phyloP scores from a whole-genome alignment of 2,329 filamentous ascomycete genomes.

The Ophiostoma sp. region DNA sequence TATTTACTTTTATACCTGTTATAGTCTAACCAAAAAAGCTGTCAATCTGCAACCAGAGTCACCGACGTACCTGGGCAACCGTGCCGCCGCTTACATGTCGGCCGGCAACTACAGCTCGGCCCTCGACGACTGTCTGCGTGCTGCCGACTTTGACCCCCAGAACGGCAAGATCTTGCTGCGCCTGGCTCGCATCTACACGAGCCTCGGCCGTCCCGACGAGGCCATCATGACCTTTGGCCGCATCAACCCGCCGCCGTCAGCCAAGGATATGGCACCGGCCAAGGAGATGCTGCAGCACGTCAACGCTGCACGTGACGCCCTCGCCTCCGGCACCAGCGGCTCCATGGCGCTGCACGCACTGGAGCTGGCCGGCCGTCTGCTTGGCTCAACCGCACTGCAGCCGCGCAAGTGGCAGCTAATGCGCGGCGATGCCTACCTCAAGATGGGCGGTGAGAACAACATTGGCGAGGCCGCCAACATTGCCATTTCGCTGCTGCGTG shows the following conservation, averaged over 20 bases:
- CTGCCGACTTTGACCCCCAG: constrained; percentile 75
- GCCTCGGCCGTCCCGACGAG: constrained; percentile 77
- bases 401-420: constrained; percentile 93
- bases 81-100: constrained; percentile 89
- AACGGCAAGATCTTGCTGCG: constrained; percentile 86
- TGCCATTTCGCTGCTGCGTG: constrained; percentile 77
- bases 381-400: constrained; percentile 69
- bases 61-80: constrained; percentile 87
- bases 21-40: constrained; percentile 47
- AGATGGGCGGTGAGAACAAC: constrained; percentile 85
- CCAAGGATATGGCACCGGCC: constrained; percentile 79
- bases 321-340: constrained; percentile 69
- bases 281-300: constrained; percentile 81
- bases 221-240: constrained; percentile 75
- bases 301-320: constrained; percentile 68
- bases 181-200: constrained; percentile 83
- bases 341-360: constrained; percentile 91
- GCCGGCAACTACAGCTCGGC: constrained; percentile 73
- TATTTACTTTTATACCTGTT: not conserved
- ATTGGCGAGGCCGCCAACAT: constrained; percentile 89
- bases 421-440: constrained; percentile 84
- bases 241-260: constrained; percentile 73
- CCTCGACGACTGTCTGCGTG: constrained; percentile 77
- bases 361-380: constrained; percentile 77
- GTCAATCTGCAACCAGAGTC: constrained; percentile 82